Evolutionary conservation across 1,284 basidiomycete species (phyloP).

Genomic region (Tylopilus sp.): DNA sequence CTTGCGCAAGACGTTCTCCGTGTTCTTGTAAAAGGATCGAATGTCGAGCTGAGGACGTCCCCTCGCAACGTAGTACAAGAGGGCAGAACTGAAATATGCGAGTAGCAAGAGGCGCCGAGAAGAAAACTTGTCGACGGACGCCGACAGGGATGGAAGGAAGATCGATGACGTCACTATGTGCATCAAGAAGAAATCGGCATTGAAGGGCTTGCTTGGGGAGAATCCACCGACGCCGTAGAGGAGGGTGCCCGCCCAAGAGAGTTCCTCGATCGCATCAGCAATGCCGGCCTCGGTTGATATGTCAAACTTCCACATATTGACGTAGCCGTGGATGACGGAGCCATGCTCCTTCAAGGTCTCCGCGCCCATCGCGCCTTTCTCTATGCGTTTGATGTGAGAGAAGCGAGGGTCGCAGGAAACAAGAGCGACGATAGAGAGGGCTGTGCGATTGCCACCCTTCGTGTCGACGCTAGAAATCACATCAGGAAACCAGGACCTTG

Average conservation of each 20-base stretch:
- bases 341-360: constrained; percentile 37
- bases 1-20: constrained; percentile 20
- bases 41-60: constrained; percentile 38
- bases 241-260: constrained; percentile 40
- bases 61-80: constrained; percentile 38
- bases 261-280: constrained; percentile 37
- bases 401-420: constrained; percentile 44
- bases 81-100: constrained; percentile 37
- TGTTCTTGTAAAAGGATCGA: constrained; percentile 34
- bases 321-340: constrained; percentile 41
- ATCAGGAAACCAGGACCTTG: constrained; percentile 22
- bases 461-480: constrained; percentile 12
- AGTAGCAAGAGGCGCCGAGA: constrained; percentile 37
- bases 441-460: constrained; percentile 28
- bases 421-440: constrained; percentile 45
- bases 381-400: constrained; percentile 17
- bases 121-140: constrained; percentile 27
- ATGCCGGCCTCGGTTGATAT: constrained; percentile 29
- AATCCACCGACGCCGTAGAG: constrained; percentile 45
- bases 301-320: constrained; percentile 48
- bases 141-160: constrained; percentile 39
- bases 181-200: constrained; percentile 43
- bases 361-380: constrained; percentile 22
- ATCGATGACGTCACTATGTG: constrained; percentile 47
- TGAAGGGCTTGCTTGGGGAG: constrained; percentile 30